Conservation (phyloP, 2,329 filamentous ascomycete species). For the Fusarium longipes region DNA sequence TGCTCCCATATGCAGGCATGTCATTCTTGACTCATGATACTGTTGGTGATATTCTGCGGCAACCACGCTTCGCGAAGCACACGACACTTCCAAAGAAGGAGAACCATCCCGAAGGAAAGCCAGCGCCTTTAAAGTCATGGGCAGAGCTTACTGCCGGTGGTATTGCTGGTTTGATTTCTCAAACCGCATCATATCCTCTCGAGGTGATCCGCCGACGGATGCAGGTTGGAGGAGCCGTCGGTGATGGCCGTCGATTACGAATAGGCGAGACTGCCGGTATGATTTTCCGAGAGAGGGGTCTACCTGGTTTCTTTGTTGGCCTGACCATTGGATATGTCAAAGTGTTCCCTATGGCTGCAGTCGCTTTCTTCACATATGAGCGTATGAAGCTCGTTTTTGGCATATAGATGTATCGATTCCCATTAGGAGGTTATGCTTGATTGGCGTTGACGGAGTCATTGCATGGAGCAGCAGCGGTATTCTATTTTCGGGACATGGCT, state of each 20-base stretch:
- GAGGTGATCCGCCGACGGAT: conserved; percentile 93
- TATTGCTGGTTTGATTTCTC: conserved; percentile 86
- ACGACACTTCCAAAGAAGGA: conserved; percentile 77
- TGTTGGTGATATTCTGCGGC: conserved; percentile 83
- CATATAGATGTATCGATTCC: conserved; percentile 60
- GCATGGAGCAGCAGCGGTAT: conserved; percentile 24
- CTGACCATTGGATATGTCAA: conserved; percentile 96
- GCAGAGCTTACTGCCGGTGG: conserved; percentile 89
- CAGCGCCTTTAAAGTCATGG: conserved; percentile 81
- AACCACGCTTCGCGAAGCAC: conserved; percentile 72
- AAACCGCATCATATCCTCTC: conserved; percentile 92
- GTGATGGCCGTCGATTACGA: conserved; percentile 82
- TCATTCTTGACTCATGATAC: conserved; percentile 97
- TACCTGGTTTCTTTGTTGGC: conserved; percentile 89
- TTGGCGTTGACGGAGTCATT: conserved; percentile 45
- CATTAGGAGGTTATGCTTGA: conserved; percentile 17
- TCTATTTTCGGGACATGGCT: conserved; percentile 26
- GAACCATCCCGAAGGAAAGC: conserved; percentile 67
- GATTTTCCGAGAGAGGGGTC: conserved; percentile 80
- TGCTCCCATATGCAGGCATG: conserved; percentile 96
- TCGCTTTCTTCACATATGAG: conserved; percentile 74
- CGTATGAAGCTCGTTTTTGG: conserved; percentile 71
- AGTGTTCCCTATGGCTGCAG: conserved; percentile 87
- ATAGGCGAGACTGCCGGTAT: conserved; percentile 81
- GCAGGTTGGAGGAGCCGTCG: conserved; percentile 95